Percentiles rank a stretch among this genome's conserved stretches.
Conservation (phyloP, 1,284 basidiomycete species). For the Trichosporon coremiiforme region DNA sequence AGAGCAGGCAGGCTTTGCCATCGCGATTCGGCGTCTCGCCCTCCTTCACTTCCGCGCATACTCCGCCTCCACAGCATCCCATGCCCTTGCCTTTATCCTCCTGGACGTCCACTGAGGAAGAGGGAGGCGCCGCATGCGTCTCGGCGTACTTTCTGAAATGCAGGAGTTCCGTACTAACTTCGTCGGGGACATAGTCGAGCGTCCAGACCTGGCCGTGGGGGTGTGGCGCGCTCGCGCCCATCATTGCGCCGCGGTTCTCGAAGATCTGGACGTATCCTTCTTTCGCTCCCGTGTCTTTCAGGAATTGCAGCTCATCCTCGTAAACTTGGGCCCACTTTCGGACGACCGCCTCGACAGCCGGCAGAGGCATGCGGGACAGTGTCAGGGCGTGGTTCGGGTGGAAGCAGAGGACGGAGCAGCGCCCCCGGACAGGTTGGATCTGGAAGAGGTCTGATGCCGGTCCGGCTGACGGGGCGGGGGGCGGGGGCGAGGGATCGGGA, state of each 20-base stretch:
- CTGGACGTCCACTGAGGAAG: too few relatives aligned
- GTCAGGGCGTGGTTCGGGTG: conserved; percentile 90
- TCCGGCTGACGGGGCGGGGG: conserved; percentile 33
- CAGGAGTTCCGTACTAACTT: conserved; percentile 67
- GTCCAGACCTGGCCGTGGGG: conserved; percentile 94
- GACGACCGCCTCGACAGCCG: conserved; percentile 71
- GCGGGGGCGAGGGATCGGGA: conserved; percentile 51
- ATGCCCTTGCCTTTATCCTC: conserved; percentile 49
- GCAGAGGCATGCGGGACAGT: conserved; percentile 68
- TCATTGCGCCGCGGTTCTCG: conserved; percentile 93
- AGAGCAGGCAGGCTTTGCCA: conserved; percentile 72
- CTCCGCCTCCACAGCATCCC: conserved; percentile 4
- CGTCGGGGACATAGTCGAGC: conserved; percentile 70
- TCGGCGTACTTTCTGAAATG: background rate
- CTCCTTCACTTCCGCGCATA: too few relatives aligned
- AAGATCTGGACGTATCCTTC: conserved; percentile 83
- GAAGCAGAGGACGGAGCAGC: conserved; percentile 88
- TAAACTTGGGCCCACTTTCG: conserved; percentile 76
- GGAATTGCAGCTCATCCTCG: conserved; percentile 61
- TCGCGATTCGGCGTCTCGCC: conserved; percentile 47
- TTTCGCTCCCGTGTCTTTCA: conserved; percentile 52
- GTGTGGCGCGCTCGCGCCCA: conserved; percentile 96
- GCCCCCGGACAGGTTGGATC: conserved; percentile 73
- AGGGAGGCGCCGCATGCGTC: background rate
- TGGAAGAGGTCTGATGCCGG: conserved; percentile 61